Evolutionary conservation across 2,329 filamentous ascomycete genomes (phyloP), one percentile per base, ranked within the genome.

Genomic region (Ascochyta koolunga): DNA sequence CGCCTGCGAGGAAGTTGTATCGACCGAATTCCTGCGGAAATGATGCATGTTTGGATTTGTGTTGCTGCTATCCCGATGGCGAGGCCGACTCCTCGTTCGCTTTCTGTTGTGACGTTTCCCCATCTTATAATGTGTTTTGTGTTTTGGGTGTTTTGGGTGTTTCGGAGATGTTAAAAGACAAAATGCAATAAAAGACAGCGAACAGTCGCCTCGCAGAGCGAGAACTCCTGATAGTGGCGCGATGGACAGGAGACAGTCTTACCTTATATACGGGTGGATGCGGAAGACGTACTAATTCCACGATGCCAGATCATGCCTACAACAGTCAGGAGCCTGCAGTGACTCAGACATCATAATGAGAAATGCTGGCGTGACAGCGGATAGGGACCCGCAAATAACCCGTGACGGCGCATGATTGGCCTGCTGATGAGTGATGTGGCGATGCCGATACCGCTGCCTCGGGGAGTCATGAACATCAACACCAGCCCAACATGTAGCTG

Each of bases 31-130:
- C 52, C 62, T 73, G 46, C 67, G 68, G 52, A 50, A 58, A 59
- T 70, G 72, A 44, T 62, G 67, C 57, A 62, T 58, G 41, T 48
- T 60, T 60, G 49, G 51, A 40, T 63, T 65, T 53, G 49, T 16
- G n/a, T 54, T 66, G 54, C 48, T 58, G 37, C 62, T 59, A 54
- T 72, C 67, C 51, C 73, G 73, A 60, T 77, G 72, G 43, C 76
- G 72, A 41, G 75, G 75, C 31, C 76, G 73, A 61, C 73, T 76
- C 56, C 76, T 69, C 18, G 74, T 78, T 47, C 76, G 74, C 58
- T 75, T 77, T 57, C 76, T 68, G 65, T 78, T 78, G 66, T 78
- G 76, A 59, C 76, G 70, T 60, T 77, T 74, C 58, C 74, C 74
- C 76, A 78, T 52, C 4, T 40, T 49, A 27, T 40, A 16, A 22